phyloP scores from a whole-genome alignment of 2,329 filamentous ascomycete species.

The Lasiodiplodia gonubiensis region DNA sequence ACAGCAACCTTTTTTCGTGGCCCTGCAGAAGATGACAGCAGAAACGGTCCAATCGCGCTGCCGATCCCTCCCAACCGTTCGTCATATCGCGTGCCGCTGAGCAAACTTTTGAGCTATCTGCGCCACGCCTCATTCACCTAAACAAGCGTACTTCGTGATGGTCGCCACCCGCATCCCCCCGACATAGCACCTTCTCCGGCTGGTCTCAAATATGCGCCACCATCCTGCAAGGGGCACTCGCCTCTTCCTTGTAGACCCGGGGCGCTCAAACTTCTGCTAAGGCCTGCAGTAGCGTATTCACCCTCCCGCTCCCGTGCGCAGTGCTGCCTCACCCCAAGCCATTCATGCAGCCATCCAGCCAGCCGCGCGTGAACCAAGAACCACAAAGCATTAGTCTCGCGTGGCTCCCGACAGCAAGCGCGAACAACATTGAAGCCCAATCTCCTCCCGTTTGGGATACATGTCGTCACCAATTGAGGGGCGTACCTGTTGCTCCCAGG shows the following conservation, averaged over 20 bases:
- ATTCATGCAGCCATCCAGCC: neutral
- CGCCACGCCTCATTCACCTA: neutral
- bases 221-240: conserved; percentile 8
- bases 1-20: neutral
- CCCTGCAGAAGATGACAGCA: conserved; percentile 6
- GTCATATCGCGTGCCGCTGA: conserved; percentile 2
- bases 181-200: neutral
- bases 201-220: neutral
- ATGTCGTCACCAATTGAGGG: neutral
- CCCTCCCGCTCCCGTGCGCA: neutral
- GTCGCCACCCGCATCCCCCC: conserved; percentile 4
- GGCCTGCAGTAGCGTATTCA: conserved; percentile 4
- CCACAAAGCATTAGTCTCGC: neutral
- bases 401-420: neutral
- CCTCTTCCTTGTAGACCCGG: neutral
- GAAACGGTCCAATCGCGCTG: neutral
- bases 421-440: neutral
- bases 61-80: neutral
- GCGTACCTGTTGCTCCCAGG: neutral
- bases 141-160: conserved; percentile 18
- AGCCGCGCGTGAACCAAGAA: neutral
- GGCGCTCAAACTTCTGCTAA: conserved; percentile 4
- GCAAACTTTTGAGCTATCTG: neutral
- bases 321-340: neutral
- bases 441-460: neutral